phyloP scores from a whole-genome alignment of 306 rosid genomes.

The Dryas alaskensis region DNA sequence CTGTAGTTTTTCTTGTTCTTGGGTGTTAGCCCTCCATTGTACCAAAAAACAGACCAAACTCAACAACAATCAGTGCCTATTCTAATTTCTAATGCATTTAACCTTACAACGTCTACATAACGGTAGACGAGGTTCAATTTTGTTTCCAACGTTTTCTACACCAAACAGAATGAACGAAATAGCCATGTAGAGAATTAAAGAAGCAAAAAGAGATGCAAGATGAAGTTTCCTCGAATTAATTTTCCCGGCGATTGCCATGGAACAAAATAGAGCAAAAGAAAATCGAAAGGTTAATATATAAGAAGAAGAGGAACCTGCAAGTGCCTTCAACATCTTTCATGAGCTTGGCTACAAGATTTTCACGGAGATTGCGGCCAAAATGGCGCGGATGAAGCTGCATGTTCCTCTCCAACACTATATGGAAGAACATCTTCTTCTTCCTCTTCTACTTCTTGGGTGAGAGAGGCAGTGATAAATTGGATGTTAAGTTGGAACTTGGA shows the following conservation, averaged over 20 bases:
- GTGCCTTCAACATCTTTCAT: constrained; percentile 99
- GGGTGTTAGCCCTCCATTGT: too few species aligned
- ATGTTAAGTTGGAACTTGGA: too few species aligned
- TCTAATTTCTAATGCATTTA: neutral
- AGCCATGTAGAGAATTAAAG: too few species aligned
- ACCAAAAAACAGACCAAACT: neutral
- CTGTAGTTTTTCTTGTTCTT: too few species aligned
- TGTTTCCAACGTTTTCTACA: neutral
- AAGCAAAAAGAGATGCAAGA: too few species aligned
- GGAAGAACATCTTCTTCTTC: constrained; percentile 67
- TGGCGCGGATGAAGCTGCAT: constrained; percentile 97
- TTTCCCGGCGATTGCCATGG: too few species aligned
- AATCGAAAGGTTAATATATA: too few species aligned
- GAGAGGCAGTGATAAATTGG: too few species aligned
- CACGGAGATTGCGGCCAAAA: constrained; percentile 89
- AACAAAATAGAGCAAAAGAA: neutral
- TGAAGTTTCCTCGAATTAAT: too few species aligned
- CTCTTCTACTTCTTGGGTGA: too few species aligned
- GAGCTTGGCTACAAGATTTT: constrained; percentile 79
- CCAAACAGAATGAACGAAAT: too few species aligned
- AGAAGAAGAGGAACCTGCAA: constrained; percentile 54
- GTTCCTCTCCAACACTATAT: constrained; percentile 87
- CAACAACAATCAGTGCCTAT: neutral
- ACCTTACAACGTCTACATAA: neutral
- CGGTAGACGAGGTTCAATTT: neutral